Evolutionary conservation across 768 basidiomycete species (phyloP), one percentile per base, ranked within the genome.

Genomic region (Auricularia sp.): DNA sequence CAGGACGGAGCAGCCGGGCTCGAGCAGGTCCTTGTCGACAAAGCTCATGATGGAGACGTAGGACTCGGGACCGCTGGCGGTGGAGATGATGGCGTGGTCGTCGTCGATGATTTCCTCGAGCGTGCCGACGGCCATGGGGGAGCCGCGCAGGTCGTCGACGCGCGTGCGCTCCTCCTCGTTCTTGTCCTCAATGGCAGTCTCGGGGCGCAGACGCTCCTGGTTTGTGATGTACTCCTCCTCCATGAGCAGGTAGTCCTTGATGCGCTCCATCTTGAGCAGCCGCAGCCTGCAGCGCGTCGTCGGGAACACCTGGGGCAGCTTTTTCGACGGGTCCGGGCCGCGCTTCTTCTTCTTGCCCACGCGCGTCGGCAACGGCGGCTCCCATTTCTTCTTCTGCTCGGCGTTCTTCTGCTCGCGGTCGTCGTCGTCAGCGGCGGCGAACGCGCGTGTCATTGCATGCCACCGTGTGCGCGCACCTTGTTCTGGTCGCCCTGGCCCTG

Each of bases 21-120:
- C 97, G 62, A 99, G 81, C 42, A 95, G 78, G 72, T 98, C 96
- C 78, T 98, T 98, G 87, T 98, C 95, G 71, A 98, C 95, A 72
- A 93, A 94, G 65, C 88, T 91, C 91, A 97, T 92, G 73, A 98
- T 97, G 29, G 93, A 88, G 67, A 98, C 94, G 75, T 98, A 98
- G 74, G 87, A 93, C 73, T 98, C 97, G 33, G 96, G 94, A 2
- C 96, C 95, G 47, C 90, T 91, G 29, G 93, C 86, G 8, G 93
- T 91, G 74, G 90, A 92, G 72, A 99, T 88, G 74, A 99, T 98
- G n/a, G 97, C 97, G 76, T 99, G 93, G 83, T 95, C 93, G 77
- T 96, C 93, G 80, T 95, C 93, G 70, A 96, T 93, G 68, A 95
- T 92, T 77, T 99, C 97, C 77, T 98, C 97, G 75, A 99, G 81